Evolutionary conservation across 2,329 filamentous ascomycete species (phyloP).

Genomic region (Pyricularia sp.): DNA sequence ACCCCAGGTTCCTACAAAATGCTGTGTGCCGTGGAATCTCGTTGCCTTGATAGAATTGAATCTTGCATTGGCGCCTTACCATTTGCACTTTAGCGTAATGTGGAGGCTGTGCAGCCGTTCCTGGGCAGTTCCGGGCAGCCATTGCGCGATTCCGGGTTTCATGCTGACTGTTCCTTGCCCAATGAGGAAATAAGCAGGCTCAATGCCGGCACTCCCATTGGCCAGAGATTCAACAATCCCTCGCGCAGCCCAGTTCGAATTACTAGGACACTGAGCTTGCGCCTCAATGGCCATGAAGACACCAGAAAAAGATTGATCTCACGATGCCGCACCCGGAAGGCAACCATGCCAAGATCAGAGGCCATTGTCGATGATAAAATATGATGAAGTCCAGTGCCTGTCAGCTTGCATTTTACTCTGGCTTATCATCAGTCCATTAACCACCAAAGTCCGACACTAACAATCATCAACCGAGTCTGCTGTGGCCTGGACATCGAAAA

Average conservation of each 20-base stretch:
- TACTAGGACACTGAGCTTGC: neutral
- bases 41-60: neutral
- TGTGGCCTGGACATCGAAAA: neutral
- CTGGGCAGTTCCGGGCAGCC: neutral
- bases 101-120: neutral
- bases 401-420: neutral
- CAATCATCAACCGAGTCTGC: neutral
- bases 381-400: neutral
- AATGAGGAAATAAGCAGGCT: neutral
- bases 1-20: neutral
- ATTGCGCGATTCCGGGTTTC: neutral
- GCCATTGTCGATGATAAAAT: neutral
- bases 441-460: neutral
- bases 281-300: neutral
- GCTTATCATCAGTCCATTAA: neutral
- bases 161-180: conserved; percentile 1
- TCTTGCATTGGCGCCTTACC: neutral
- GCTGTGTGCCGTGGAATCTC: neutral
- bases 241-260: neutral
- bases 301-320: conserved; percentile 3
- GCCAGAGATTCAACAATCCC: neutral
- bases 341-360: neutral
- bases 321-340: neutral
- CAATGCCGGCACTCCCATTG: neutral
- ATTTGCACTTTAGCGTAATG: neutral